phyloP scores from a whole-genome alignment of 176 grass and related monocot genomes.

The Oryza meyeriana region DNA sequence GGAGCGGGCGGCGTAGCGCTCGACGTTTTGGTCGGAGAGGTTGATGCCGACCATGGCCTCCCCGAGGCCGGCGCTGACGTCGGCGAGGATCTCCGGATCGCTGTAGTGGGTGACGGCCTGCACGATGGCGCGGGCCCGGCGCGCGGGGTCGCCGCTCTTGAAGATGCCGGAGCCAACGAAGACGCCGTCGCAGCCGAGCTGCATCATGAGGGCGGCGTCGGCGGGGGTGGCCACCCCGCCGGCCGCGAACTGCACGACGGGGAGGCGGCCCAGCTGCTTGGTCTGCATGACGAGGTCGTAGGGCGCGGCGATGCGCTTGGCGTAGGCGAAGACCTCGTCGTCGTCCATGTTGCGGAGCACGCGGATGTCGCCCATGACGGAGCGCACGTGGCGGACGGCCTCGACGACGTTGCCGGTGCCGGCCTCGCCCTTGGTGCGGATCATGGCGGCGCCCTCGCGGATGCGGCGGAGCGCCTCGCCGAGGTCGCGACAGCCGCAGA shows the following conservation, averaged over 20 bases:
- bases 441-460: conserved; percentile 81
- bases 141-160: conserved; percentile 57
- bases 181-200: conserved; percentile 39
- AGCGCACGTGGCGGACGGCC: conserved; percentile 63
- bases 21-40: conserved; percentile 45
- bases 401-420: conserved; percentile 76
- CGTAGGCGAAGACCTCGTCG: conserved; percentile 61
- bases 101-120: conserved; percentile 64
- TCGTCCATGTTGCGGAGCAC: conserved; percentile 55
- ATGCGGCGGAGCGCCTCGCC: conserved; percentile 71
- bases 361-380: conserved; percentile 55
- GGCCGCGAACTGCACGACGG: conserved; percentile 58
- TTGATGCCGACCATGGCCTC: conserved; percentile 74
- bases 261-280: conserved; percentile 60
- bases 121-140: conserved; percentile 52
- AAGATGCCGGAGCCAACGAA: conserved; percentile 51
- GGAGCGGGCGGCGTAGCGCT: conserved; percentile 58
- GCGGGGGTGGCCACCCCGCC: conserved; percentile 55
- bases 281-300: conserved; percentile 71
- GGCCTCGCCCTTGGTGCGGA: conserved; percentile 86
- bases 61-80: conserved; percentile 49
- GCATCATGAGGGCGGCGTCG: conserved; percentile 61
- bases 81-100: conserved; percentile 48
- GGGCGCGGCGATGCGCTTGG: conserved; percentile 52
- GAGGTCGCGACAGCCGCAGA: conserved; percentile 75